Conservation (phyloP, 768 basidiomycete genomes). For the Tylopilus cervinicoccineus region DNA sequence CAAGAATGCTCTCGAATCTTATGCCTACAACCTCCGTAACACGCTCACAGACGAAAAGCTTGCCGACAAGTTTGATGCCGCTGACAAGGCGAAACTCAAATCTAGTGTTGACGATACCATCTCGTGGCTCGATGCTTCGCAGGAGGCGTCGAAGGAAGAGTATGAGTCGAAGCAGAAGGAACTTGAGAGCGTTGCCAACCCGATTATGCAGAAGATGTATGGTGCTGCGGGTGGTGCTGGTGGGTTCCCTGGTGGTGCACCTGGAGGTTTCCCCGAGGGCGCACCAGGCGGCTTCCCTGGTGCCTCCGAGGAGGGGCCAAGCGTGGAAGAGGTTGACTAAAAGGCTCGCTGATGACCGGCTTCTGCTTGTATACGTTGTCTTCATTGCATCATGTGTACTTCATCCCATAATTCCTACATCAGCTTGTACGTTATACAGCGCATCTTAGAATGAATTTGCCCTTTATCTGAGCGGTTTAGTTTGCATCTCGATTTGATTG, state of each 20-base stretch:
- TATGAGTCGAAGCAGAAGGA: constrained; percentile 93
- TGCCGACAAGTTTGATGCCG: constrained; percentile 80
- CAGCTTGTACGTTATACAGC: constrained; percentile 29
- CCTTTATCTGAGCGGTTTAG: too few relatives aligned
- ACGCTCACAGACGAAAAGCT: constrained; percentile 83
- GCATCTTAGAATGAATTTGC: constrained; percentile 28
- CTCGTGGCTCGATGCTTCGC: constrained; percentile 79
- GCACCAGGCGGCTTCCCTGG: constrained; percentile 71
- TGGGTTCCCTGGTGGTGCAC: constrained; percentile 57
- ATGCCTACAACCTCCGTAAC: constrained; percentile 93
- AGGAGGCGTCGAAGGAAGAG: constrained; percentile 92
- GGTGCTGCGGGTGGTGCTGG: constrained; percentile 45
- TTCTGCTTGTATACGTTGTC: constrained; percentile 21
- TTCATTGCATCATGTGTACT: constrained; percentile 30
- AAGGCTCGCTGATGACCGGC: constrained; percentile 11
- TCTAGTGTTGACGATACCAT: constrained; percentile 78
- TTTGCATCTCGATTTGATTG: too few relatives aligned
- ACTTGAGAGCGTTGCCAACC: constrained; percentile 78
- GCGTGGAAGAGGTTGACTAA: constrained; percentile 88
- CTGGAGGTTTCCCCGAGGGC: constrained; percentile 52
- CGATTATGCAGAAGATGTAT: constrained; percentile 74
- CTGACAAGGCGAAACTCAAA: constrained; percentile 84
- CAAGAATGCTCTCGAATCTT: constrained; percentile 94
- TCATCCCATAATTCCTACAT: constrained; percentile 25
- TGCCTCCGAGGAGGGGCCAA: constrained; percentile 76